These are phyloP conservation scores for Polyporus arcularius DNA, from an alignment of 768 basidiomycete species.

Conservation along the genomic window DNA sequence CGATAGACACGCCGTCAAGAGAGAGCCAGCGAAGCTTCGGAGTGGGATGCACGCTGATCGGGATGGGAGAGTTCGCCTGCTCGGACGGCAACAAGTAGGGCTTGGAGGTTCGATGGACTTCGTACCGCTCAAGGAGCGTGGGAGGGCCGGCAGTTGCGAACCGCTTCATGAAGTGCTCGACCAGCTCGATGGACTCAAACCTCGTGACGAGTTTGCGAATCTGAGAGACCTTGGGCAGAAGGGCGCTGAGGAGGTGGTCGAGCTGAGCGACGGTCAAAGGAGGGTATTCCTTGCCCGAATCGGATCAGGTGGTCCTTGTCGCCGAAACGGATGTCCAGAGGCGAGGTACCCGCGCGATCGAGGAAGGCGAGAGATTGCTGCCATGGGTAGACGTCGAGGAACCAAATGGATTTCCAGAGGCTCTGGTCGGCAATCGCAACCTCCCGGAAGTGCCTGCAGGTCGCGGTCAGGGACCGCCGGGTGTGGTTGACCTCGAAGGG, in stretches of 20 bases:
- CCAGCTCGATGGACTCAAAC: conserved; percentile 55
- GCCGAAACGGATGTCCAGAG: conserved; percentile 64
- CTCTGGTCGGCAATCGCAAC: conserved; percentile 26
- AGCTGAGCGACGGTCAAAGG: conserved; percentile 46
- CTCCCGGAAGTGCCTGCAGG: conserved; percentile 43
- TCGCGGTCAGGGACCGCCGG: conserved; percentile 57
- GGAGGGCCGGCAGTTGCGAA: conserved; percentile 16
- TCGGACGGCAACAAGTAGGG: conserved; percentile 9
- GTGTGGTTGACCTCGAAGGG: conserved; percentile 29
- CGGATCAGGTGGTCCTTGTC: conserved; percentile 34
- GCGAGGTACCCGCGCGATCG: conserved; percentile 54
- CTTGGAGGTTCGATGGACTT: conserved; percentile 56
- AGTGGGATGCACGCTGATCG: conserved; percentile 53
- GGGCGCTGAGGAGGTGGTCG: conserved; percentile 46
- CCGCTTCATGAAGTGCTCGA: conserved; percentile 44
- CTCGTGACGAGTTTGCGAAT: conserved; percentile 62
- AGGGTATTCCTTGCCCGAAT: not conserved
- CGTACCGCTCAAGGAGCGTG: conserved; percentile 52
- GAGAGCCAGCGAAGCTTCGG: conserved; percentile 51
- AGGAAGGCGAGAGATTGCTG: conserved; percentile 57
- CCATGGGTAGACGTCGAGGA: conserved; percentile 52
- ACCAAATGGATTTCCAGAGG: conserved; percentile 58
- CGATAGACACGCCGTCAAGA: conserved; percentile 59
- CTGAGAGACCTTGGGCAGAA: conserved; percentile 55
- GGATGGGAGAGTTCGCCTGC: conserved; percentile 28